Evolutionary conservation across 176 grass and related monocot species (phyloP), one percentile per base, ranked within the genome.

Genomic region (Cenchrus americanus): DNA sequence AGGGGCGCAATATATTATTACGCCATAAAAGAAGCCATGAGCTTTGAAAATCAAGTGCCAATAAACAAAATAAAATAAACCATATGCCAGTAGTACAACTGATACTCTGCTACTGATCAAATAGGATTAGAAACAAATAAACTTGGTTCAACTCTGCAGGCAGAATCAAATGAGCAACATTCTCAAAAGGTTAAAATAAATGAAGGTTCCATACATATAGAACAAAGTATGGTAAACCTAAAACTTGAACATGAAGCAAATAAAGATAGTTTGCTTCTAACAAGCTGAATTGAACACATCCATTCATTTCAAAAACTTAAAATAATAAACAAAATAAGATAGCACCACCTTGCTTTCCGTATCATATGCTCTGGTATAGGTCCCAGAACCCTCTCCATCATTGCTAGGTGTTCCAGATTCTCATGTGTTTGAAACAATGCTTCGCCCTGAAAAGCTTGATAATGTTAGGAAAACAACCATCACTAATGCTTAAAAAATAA

Each of bases 321-420:
- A 49, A 76, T 52, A 1, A 13, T 24, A 10, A 78, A 48, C 47
- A 40, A 67, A 63, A 21, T 78, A 81, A 80, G 8, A 6, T 55
- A 34, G 75, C 32, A 37, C 1, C 43, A 97, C 95, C 90, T 91
- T 47, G 95, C 86, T 89, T 91, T 92, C 58, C 84, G 63, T 75
- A 94, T 97, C 92, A 97, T 97, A 71, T 80, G 88, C 71, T 91
- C 92, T 55, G 95, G 92, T 26, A 97, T 21, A 43, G 90, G 92
- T 76, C 95, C 95, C 78, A 97, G 76, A 94, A 97, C 92, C 55
- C 86, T 92, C 86, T 97, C 95, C 95, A 97, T 97, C 95, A 97
- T 97, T 59, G 95, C 92, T 58, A 97, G 69, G 84, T 97, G 95
- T 83, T 97, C 95, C 75, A 94, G 80, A 80, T 97, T 94, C 75